Percentiles rank a stretch among this genome's conserved stretches.
These are phyloP conservation scores for Cenchrus purpureus DNA, from an alignment of 176 grass and related monocot species.

Conservation along the genomic window DNA sequence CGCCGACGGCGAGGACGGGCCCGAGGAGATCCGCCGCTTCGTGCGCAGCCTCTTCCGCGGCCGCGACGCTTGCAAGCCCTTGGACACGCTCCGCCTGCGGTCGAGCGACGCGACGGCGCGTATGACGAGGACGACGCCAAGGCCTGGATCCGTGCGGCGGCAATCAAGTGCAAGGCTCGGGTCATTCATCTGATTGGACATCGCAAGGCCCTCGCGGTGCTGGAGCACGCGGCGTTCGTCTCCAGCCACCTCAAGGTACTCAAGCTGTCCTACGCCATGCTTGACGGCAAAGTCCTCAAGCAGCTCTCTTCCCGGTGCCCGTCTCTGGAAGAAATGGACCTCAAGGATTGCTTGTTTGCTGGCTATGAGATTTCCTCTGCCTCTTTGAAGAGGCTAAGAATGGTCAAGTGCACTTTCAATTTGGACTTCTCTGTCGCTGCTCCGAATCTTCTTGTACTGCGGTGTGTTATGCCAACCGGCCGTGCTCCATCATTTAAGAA, in stretches of 20 bases:
- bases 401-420: background rate
- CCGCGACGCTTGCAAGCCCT: background rate
- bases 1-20: background rate
- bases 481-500: conserved; percentile 12
- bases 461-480: background rate
- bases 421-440: background rate
- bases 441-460: conserved; percentile 4
- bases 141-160: background rate
- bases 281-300: background rate
- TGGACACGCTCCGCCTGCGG: conserved; percentile 31
- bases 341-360: conserved; percentile 7
- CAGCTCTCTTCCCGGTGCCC: conserved; percentile 11
- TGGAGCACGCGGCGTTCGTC: background rate
- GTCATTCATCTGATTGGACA: conserved; percentile 15
- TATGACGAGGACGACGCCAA: background rate
- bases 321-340: conserved; percentile 30
- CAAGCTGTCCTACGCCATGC: conserved; percentile 3
- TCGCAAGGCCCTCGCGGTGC: background rate
- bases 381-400: conserved; percentile 10
- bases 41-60: background rate
- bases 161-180: background rate
- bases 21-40: background rate
- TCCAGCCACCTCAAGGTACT: conserved; percentile 23
- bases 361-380: background rate
- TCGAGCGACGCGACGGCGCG: background rate